Conservation (phyloP, 108 stramenopile genomes). For the Seminavis robusta region DNA sequence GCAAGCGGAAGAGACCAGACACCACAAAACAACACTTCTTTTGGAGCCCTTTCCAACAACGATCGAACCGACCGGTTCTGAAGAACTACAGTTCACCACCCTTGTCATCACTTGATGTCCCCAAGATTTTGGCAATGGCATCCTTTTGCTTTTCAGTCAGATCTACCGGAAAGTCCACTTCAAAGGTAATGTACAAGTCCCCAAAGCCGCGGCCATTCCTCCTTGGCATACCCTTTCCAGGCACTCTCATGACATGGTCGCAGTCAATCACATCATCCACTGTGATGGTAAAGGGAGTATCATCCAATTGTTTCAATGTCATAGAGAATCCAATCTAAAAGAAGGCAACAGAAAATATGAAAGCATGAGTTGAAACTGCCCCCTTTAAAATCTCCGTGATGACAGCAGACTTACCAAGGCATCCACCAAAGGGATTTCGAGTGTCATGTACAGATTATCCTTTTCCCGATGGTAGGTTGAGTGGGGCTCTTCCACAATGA, state of each 20-base stretch:
- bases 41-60: too few relatives aligned
- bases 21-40: too few relatives aligned
- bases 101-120: too few relatives aligned
- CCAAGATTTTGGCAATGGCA: slow-evolving; percentile 64
- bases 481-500: slow-evolving; percentile 53
- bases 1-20: too few relatives aligned
- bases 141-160: slow-evolving; percentile 66
- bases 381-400: too few relatives aligned
- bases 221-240: slow-evolving; percentile 90
- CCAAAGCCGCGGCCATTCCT: slow-evolving; percentile 80
- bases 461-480: slow-evolving; percentile 72
- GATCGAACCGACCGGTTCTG: too few relatives aligned
- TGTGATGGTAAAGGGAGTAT: slow-evolving; percentile 58
- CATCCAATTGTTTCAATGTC: slow-evolving; percentile 78
- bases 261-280: slow-evolving; percentile 78
- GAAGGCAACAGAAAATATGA: too few relatives aligned
- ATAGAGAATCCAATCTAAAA: slow-evolving; percentile 84
- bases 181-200: slow-evolving; percentile 86
- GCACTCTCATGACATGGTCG: slow-evolving; percentile 77
- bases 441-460: slow-evolving; percentile 81
- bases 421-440: slow-evolving; percentile 87
- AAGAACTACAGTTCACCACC: too few relatives aligned
- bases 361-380: too few relatives aligned
- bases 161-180: slow-evolving; percentile 86
- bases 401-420: too few relatives aligned